phyloP scores from a whole-genome alignment of 169 alveolate species.

The Plasmodium gonderi region DNA sequence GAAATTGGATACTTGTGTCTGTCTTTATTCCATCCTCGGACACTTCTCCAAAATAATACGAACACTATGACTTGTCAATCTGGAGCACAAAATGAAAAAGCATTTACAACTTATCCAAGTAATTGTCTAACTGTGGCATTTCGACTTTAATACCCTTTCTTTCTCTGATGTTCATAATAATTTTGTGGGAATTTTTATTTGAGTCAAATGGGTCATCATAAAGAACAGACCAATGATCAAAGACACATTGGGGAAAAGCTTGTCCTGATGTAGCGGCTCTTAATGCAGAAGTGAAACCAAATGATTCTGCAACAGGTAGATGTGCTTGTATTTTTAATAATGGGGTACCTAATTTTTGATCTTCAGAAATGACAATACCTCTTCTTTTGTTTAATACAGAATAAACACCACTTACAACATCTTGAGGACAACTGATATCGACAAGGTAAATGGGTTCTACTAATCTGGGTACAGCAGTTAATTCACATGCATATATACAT shows the following conservation, averaged over 20 bases:
- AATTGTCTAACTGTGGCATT: slow-evolving; percentile 97
- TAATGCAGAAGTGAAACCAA: slow-evolving; percentile 99
- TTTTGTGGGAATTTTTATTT: slow-evolving; percentile 95
- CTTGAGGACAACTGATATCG: slow-evolving; percentile 98
- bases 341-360: slow-evolving; percentile 98
- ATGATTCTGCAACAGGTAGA: slow-evolving; percentile 99
- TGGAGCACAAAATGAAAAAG: not conserved
- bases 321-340: slow-evolving; percentile 96
- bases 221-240: slow-evolving; percentile 99
- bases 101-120: slow-evolving; percentile 95
- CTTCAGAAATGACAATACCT: slow-evolving; percentile 98
- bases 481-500: slow-evolving; percentile 96
- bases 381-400: slow-evolving; percentile 97
- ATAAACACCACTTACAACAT: slow-evolving; percentile 98
- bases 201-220: slow-evolving; percentile 97
- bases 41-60: not conserved
- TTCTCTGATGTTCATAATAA: slow-evolving; percentile 95
- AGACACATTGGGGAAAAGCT: slow-evolving; percentile 99
- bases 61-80: not conserved
- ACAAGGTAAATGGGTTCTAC: slow-evolving; percentile 99
- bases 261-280: slow-evolving; percentile 99
- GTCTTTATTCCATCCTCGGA: not conserved
- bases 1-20: too few species aligned
- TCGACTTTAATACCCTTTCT: slow-evolving; percentile 98
- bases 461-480: slow-evolving; percentile 97